phyloP scores from a whole-genome alignment of 83 land plant genomes.

The Diphasiastrum complanatum region DNA sequence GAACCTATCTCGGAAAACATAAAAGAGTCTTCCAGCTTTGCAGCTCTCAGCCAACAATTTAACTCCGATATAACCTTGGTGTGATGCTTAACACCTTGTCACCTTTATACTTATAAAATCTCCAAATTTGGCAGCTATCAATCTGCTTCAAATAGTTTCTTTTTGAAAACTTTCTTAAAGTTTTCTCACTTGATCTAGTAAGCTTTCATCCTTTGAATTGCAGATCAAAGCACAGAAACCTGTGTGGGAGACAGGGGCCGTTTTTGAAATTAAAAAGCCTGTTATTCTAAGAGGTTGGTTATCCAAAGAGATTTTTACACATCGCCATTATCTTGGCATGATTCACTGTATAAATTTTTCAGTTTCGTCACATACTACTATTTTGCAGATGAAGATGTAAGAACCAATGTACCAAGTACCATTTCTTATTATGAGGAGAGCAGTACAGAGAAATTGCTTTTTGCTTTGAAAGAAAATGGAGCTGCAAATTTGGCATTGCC shows the following conservation, averaged over 20 bases:
- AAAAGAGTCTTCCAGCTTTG: no score
- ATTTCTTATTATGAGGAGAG: no score
- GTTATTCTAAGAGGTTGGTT: background rate
- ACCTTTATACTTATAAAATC: no score
- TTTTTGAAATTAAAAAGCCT: constrained; percentile 63
- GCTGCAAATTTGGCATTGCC: constrained; percentile 21
- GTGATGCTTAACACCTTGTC: no score
- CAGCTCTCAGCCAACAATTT: no score
- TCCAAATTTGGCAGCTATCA: no score
- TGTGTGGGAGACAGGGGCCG: constrained; percentile 83
- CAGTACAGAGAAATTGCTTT: background rate
- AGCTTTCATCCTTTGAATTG: background rate
- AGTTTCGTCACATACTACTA: no score
- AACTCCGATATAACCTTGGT: no score
- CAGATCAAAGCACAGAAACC: constrained; percentile 81
- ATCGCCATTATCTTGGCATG: background rate
- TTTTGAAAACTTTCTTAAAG: background rate
- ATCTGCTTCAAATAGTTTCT: background rate
- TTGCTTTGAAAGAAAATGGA: constrained; percentile 9
- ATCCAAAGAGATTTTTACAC: background rate
- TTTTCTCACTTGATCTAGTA: background rate
- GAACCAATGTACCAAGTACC: no score
- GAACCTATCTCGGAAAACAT: no score
- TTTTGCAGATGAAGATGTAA: no score
- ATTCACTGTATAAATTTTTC: no score